Evolutionary conservation across 768 basidiomycete species (phyloP), one percentile per base, ranked within the genome.

Genomic region (Chlorophyllum brunneum): DNA sequence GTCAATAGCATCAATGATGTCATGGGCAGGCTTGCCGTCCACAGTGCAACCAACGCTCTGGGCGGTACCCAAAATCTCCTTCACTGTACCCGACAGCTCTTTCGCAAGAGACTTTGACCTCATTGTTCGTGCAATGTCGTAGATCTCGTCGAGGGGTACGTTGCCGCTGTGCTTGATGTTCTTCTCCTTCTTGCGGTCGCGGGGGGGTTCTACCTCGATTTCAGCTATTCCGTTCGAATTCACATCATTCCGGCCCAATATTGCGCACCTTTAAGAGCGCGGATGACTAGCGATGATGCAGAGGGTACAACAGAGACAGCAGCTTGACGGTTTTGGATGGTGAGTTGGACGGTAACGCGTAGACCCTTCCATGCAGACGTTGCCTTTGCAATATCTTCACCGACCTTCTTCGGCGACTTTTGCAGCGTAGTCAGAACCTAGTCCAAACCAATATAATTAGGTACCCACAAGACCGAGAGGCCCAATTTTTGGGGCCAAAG

Each of bases 171-270:
- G 97, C 74, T 98, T 98, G 78, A 99, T 97, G 82, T 98, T 99
- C 82, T 99, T 99, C 83, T 99, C 95, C 85, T 99, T 99, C 76
- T 99, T 99, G 59, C 97, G 88, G 77, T 99, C 97, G 65, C 97
- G 92, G 61, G 94, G 93, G 59, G 97, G 94, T 79, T 98, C 95
- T 95, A 68, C 3, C 15, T 27, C 50, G 16, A 38, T n/a, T 24
- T 22, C 22, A 33, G 49, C 42, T 0, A 34, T 6, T 22, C 20
- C 22, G 20, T 53, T 8, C 7, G 22, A 22, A n/a, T 1, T 9
- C 11, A 18, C n/a, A n/a, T 13, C 41, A 27, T 7, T 47, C 30
- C 6, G n/a, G n/a, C n/a, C n/a, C 5, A 18, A 55, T 16, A n/a
- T n/a, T 71, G 29, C 78, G 58, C 56, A 95, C 93, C 94, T 77